Evolutionary conservation across 2,329 filamentous ascomycete genomes (phyloP).

Genomic region (Blastomyces silverae): DNA sequence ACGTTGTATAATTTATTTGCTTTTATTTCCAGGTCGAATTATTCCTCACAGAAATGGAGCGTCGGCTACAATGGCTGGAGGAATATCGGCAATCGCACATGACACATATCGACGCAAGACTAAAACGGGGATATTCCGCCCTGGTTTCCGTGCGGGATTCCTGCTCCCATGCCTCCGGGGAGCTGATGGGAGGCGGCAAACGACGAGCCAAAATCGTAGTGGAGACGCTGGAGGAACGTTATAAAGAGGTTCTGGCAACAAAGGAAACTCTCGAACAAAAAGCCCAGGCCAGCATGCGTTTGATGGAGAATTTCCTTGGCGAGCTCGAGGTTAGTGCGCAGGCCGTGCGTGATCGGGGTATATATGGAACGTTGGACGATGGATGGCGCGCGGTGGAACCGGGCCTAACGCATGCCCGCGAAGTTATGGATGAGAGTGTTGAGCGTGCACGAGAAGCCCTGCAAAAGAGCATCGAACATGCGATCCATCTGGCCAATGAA

Average conservation of each 20-base stretch:
- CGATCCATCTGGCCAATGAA: constrained; percentile 66
- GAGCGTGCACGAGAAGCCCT: constrained; percentile 74
- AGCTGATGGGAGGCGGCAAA: constrained; percentile 78
- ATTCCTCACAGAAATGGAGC: constrained; percentile 70
- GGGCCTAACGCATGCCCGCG: constrained; percentile 64
- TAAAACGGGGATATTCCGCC: constrained; percentile 77
- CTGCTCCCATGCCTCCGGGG: constrained; percentile 84
- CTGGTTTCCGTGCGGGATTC: constrained; percentile 78
- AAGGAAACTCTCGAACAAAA: constrained; percentile 89
- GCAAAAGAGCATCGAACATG: constrained; percentile 75
- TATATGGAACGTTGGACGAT: constrained; percentile 71
- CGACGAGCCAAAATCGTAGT: constrained; percentile 81
- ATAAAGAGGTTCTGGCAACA: constrained; percentile 75
- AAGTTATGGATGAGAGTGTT: constrained; percentile 66
- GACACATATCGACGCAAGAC: constrained; percentile 71
- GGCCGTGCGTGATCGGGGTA: constrained; percentile 68
- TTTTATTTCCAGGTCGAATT: constrained; percentile 37
- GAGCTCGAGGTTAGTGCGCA: constrained; percentile 80
- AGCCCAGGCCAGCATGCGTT: constrained; percentile 73
- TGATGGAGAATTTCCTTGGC: constrained; percentile 76
- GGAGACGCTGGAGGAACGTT: constrained; percentile 80
- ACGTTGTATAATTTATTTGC: background rate
- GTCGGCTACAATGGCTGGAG: constrained; percentile 80
- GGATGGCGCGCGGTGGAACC: constrained; percentile 75
- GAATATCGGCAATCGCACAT: constrained; percentile 76